phyloP scores from a whole-genome alignment of 148 eudicot species.

The Fallopia convolvulus region DNA sequence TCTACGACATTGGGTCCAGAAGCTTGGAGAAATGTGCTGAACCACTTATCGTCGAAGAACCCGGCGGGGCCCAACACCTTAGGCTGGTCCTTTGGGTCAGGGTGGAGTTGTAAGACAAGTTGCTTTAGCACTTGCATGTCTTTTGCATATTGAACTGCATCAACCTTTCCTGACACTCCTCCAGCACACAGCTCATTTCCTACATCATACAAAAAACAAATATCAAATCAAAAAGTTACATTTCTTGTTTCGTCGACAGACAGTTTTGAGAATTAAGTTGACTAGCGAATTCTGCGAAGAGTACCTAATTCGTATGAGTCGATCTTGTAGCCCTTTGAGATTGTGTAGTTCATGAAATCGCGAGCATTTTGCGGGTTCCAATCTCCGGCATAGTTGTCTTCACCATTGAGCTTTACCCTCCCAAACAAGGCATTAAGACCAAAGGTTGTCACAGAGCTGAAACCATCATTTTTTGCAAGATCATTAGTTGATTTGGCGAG shows the following conservation, averaged over 20 bases:
- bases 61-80: conserved; percentile 51
- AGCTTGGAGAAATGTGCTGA: conserved; percentile 21
- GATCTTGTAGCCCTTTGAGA: conserved; percentile 45
- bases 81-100: conserved; percentile 19
- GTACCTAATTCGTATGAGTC: conserved; percentile 39
- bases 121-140: conserved; percentile 27
- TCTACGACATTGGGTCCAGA: conserved; percentile 38
- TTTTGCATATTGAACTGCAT: conserved; percentile 37
- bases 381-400: conserved; percentile 27
- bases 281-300: not conserved
- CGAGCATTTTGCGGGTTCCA: conserved; percentile 39
- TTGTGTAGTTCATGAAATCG: conserved; percentile 40
- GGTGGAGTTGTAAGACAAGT: conserved; percentile 33
- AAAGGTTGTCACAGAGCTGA: conserved; percentile 44
- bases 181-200: conserved; percentile 56
- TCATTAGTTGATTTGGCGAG: not conserved
- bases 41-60: conserved; percentile 47
- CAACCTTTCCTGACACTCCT: conserved; percentile 34
- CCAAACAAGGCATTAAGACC: conserved; percentile 46
- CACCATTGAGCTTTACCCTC: conserved; percentile 17
- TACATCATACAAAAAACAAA: not conserved
- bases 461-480: not conserved
- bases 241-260: too few relatives aligned
- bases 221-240: too few relatives aligned
- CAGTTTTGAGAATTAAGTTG: too few relatives aligned